Conservation (phyloP, 805 yeast species). For the Kazachstania martiniae region DNA sequence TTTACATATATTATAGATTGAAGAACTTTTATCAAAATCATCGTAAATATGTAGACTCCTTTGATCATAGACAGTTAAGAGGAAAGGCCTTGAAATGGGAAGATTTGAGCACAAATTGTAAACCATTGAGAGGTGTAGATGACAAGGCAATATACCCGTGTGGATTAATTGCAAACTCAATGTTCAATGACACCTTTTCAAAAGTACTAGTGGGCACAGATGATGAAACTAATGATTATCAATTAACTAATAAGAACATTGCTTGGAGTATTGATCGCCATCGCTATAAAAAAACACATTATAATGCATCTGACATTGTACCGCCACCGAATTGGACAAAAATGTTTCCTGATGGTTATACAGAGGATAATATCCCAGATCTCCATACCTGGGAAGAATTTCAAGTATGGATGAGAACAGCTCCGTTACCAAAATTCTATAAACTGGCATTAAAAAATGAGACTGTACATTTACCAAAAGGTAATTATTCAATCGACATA, state of each 20-base stretch:
- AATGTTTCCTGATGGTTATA: constrained; percentile 63
- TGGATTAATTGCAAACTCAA: constrained; percentile 71
- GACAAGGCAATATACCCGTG: constrained; percentile 55
- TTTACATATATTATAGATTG: constrained; percentile 71
- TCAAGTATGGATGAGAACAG: constrained; percentile 88
- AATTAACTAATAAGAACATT: constrained; percentile 43
- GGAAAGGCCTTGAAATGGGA: constrained; percentile 56
- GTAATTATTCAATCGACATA: constrained; percentile 59
- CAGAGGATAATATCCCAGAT: constrained; percentile 58
- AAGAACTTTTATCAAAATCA: constrained; percentile 93
- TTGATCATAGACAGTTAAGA: constrained; percentile 66
- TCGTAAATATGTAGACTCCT: constrained; percentile 82
- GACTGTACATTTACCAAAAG: constrained; percentile 42
- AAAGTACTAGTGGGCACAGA: constrained; percentile 33
- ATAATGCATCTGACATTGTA: constrained; percentile 47
- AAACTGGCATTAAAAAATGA: constrained; percentile 73
- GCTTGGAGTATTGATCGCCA: constrained; percentile 64
- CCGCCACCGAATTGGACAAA: constrained; percentile 83
- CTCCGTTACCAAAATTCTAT: constrained; percentile 82
- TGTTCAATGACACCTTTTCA: constrained; percentile 66
- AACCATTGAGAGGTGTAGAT: constrained; percentile 26
- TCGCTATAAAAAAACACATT: constrained; percentile 53
- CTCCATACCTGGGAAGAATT: constrained; percentile 55
- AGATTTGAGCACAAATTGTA: constrained; percentile 35
- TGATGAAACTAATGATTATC: constrained; percentile 27